Percentiles rank a stretch among this genome's conserved stretches.
phyloP scores from a whole-genome alignment of 345 rosid species.

The Boechera retrofracta region DNA sequence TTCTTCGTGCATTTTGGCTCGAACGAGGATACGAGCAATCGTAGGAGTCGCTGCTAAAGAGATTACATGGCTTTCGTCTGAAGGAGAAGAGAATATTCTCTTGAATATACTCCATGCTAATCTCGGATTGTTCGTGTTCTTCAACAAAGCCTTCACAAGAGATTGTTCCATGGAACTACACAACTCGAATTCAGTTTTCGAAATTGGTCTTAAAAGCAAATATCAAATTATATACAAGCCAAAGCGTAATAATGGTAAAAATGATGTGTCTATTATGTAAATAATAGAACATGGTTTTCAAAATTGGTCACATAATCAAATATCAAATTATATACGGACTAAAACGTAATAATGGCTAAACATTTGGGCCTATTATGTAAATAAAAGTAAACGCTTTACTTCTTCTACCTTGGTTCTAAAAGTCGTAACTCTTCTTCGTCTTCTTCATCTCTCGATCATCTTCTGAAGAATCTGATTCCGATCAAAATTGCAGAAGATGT shows the following conservation, averaged over 20 bases:
- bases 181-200: neutral
- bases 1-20: constrained; percentile 66
- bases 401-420: neutral
- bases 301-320: neutral
- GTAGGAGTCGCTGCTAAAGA: constrained; percentile 54
- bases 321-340: neutral
- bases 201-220: neutral
- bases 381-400: constrained; percentile 34
- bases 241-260: neutral
- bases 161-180: constrained; percentile 57
- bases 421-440: constrained; percentile 3
- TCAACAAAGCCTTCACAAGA: constrained; percentile 64
- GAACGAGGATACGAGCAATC: constrained; percentile 67
- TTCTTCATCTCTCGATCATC: constrained; percentile 33
- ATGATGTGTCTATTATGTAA: neutral
- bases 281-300: neutral
- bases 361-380: neutral
- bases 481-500: constrained; percentile 54
- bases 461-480: constrained; percentile 44
- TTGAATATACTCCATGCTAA: constrained; percentile 88
- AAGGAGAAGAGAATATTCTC: constrained; percentile 64
- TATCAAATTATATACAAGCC: neutral
- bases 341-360: neutral
- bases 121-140: constrained; percentile 68
- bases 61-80: constrained; percentile 32